phyloP scores from a whole-genome alignment of 1,284 basidiomycete species.

The Malassezia brasiliensis region DNA sequence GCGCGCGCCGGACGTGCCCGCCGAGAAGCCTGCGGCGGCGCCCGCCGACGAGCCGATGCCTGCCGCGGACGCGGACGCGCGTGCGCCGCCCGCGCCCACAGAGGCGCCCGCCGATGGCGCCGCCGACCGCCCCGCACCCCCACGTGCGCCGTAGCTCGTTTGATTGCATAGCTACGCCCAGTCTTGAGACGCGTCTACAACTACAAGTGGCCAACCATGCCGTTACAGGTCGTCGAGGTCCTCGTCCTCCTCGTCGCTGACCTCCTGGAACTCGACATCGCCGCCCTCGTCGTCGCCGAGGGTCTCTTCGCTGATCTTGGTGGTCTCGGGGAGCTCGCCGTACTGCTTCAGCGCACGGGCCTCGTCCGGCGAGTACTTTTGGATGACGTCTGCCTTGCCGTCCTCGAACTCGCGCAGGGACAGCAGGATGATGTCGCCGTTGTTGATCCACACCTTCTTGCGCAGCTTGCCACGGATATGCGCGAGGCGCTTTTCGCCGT shows the following conservation, averaged over 20 bases:
- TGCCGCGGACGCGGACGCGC: too few relatives aligned
- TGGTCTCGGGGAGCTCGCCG: slow-evolving; percentile 91
- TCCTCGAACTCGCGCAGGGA: slow-evolving; percentile 98
- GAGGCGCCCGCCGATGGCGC: not conserved
- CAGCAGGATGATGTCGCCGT: slow-evolving; percentile 91
- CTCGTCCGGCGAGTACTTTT: slow-evolving; percentile 89
- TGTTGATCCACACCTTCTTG: slow-evolving; percentile 99
- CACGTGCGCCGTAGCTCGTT: too few relatives aligned
- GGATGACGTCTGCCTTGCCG: slow-evolving; percentile 97
- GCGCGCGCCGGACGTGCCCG: not conserved
- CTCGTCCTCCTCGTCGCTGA: slow-evolving; percentile 40
- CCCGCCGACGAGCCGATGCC: too few relatives aligned
- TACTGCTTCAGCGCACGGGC: slow-evolving; percentile 90
- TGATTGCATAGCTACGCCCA: too few relatives aligned
- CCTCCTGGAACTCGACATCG: slow-evolving; percentile 49
- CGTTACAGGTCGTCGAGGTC: slow-evolving; percentile 31
- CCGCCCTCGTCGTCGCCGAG: slow-evolving; percentile 69
- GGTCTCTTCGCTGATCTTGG: slow-evolving; percentile 97
- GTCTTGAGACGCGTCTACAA: not conserved
- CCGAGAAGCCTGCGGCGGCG: too few relatives aligned
- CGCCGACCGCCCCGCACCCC: too few relatives aligned
- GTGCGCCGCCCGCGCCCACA: not conserved
- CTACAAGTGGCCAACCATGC: not conserved
- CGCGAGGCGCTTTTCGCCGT: slow-evolving; percentile 92
- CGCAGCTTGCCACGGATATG: slow-evolving; percentile 99